Evolutionary conservation across 139 green algal genomes (phyloP), one percentile per base, ranked within the genome.

Genomic region (Micractinium conductrix): DNA sequence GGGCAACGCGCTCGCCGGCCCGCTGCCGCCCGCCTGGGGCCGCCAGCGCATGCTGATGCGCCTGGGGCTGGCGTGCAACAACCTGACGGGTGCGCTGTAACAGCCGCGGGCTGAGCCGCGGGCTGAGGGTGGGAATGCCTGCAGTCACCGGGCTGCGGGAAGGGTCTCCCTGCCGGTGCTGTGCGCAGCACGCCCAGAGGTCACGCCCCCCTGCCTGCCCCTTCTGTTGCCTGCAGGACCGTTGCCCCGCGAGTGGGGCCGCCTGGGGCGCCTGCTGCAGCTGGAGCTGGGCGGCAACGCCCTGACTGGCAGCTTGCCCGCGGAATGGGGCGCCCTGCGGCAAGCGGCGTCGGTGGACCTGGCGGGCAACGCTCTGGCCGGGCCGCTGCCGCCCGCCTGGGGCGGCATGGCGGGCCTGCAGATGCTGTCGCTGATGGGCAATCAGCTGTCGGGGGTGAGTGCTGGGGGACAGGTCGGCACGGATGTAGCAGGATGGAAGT

Each of bases 41-140:
- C 72, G 58, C 35, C 74, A 89, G 80, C 70, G 75, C 24, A 40
- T 21, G 3, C 83, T 93, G 0, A 37, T 45, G 0, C 81, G 60
- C 19, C 88, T 93, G 28, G 81, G 48, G 1, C 69, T 93, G 38
- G 79, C 84, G 0, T 84, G 90, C 78, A 93, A 93, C 79, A 37
- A 3, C 4, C 65, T 87, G 44, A 73, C 12, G 1, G 83, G 83
- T 35, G n/a, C n/a, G n/a, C n/a, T n/a, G n/a, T n/a, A n/a, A n/a
- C n/a, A n/a, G n/a, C n/a, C n/a, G n/a, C n/a, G n/a, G n/a, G n/a
- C n/a, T n/a, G n/a, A n/a, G n/a, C n/a, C n/a, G n/a, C n/a, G n/a
- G n/a, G n/a, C n/a, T n/a, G n/a, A n/a, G n/a, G n/a, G n/a, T n/a
- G n/a, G n/a, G n/a, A n/a, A n/a, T n/a, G n/a, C n/a, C n/a, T n/a